Evolutionary conservation across 2,329 filamentous ascomycete genomes (phyloP), one percentile per base, ranked within the genome.

Genomic region (Dichotomopilus funicola): DNA sequence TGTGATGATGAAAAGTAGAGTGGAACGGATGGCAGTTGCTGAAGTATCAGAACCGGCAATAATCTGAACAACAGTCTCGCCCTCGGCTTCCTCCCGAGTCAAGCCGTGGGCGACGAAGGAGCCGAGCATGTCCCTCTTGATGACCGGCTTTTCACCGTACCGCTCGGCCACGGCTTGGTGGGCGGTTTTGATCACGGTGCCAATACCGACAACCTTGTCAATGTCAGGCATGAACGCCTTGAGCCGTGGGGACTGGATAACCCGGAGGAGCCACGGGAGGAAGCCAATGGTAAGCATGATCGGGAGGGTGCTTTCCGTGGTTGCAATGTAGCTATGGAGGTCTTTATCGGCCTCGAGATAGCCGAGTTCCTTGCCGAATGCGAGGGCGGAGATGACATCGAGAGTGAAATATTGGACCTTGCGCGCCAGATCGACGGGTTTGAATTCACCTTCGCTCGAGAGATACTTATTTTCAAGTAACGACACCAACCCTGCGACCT

Each of bases 361-460:
- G 8, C 77, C 75, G 50, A 80, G 77, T 4, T 71, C 66, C 47
- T 72, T 64, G 43, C 78, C 79, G 34, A 81, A 76, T 0, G 75
- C 77, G 10, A 83, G 63, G 3, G 73, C 70, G 31, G 73, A 77
- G 57, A 83, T 79, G 41, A 81, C 75, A 59, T 83, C 79, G 3
- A 82, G 67, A 0, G 78, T 80, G 46, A 81, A 74, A 67, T 73
- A 81, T 53, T 79, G 76, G 2, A 75, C 71, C 52, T 78, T 77
- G 36, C 69, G 68, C 5, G 75, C 75, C 46, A 82, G 63, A 59
- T 83, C 77, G 62, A 79, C 70, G 5, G 72, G 19, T 76, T 75
- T 34, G 60, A 64, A 0, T 62, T 58, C 7, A 53, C 58, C 19
- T 59, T 59, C 27, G 64, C 19, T 64, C 4, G 67, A 69, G 9